phyloP scores from a whole-genome alignment of 495 filamentous ascomycete species.

The Xanthoparmelia taractica region DNA sequence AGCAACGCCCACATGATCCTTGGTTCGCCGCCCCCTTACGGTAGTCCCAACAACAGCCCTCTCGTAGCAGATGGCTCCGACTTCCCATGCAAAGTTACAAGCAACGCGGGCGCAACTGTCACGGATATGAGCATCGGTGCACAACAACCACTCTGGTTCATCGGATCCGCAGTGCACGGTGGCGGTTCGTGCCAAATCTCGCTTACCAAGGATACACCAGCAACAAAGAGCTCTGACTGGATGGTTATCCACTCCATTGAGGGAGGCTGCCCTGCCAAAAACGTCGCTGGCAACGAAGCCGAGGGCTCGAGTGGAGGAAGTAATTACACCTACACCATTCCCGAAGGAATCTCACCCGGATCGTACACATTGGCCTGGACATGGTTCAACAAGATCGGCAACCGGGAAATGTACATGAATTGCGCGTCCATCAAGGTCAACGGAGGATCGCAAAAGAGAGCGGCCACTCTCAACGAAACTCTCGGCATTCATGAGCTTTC shows the following conservation, averaged over 20 bases:
- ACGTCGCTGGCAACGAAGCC: constrained; percentile 31
- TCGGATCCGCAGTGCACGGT: constrained; percentile 25
- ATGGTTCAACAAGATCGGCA: constrained; percentile 51
- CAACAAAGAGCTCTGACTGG: constrained; percentile 33
- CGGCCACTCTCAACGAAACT: constrained; percentile 3
- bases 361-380: constrained; percentile 48
- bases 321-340: constrained; percentile 56
- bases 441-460: constrained; percentile 35
- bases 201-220: constrained; percentile 35
- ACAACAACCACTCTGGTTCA: constrained; percentile 13
- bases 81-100: constrained; percentile 65
- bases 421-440: constrained; percentile 48
- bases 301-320: constrained; percentile 16
- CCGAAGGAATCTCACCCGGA: constrained; percentile 49
- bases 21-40: constrained; percentile 59
- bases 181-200: constrained; percentile 41
- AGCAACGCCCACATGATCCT: constrained; percentile 66
- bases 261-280: constrained; percentile 36
- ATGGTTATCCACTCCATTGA: constrained; percentile 35
- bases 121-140: constrained; percentile 7
- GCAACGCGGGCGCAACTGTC: constrained; percentile 1
- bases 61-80: constrained; percentile 52
- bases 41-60: constrained; percentile 52
- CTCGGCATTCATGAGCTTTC: constrained; percentile 9
- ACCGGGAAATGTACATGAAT: constrained; percentile 57